phyloP scores from a whole-genome alignment of 1,139 yeast species.

The Magnusiomyces tetraspermus region DNA sequence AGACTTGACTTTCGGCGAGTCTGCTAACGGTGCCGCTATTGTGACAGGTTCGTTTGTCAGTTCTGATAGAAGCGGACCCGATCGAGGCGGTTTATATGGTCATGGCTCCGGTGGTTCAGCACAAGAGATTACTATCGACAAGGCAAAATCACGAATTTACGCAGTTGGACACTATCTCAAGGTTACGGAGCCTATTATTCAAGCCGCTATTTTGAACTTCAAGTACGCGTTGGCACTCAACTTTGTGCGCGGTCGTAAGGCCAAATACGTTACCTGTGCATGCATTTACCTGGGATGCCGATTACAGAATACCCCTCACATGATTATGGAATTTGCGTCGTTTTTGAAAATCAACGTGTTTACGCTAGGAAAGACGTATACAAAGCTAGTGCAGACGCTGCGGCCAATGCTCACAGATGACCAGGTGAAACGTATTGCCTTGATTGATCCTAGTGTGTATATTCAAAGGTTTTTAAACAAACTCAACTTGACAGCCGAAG shows the following conservation, averaged over 20 bases:
- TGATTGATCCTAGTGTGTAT: constrained; percentile 89
- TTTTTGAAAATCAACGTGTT: constrained; percentile 83
- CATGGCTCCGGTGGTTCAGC: constrained; percentile 48
- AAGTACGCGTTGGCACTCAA: constrained; percentile 73
- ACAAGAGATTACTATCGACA: constrained; percentile 75
- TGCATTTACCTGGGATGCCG: constrained; percentile 93
- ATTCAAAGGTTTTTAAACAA: constrained; percentile 90
- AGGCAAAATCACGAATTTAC: constrained; percentile 67
- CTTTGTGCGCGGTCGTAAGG: constrained; percentile 90
- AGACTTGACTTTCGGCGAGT: constrained; percentile 90
- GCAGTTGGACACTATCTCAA: constrained; percentile 69
- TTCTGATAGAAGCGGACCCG: constrained; percentile 73
- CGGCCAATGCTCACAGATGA: background rate
- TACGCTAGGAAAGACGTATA: constrained; percentile 89
- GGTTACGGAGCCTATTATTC: constrained; percentile 77
- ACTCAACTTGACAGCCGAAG: constrained; percentile 61
- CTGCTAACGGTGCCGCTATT: constrained; percentile 86
- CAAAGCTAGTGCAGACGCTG: constrained; percentile 76
- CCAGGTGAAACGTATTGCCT: constrained; percentile 64
- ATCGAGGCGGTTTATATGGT: constrained; percentile 49
- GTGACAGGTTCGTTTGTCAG: constrained; percentile 93
- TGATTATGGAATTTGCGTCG: constrained; percentile 91
- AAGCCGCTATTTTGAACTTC: constrained; percentile 84
- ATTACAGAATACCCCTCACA: constrained; percentile 80
- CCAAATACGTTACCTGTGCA: constrained; percentile 91